A percentile compares a stretch with the other conserved stretches of the same genome.
Conservation (phyloP, 257 asterid species). For the Catharanthus roseus region DNA sequence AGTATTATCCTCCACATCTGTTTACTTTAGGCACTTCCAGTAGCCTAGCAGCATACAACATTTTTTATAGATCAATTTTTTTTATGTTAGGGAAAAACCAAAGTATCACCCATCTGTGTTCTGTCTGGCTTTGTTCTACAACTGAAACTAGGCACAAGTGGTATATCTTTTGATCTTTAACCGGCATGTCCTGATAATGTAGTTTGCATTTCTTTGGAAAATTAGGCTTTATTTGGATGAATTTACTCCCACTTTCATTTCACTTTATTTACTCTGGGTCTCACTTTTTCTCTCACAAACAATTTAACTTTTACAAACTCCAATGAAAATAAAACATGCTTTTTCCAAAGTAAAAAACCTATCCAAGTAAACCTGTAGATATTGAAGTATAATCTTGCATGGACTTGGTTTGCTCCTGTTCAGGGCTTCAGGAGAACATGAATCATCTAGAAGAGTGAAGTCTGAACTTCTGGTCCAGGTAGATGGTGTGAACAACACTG, state of each 20-base stretch:
- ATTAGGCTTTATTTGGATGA: too few species aligned
- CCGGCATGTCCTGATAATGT: neutral
- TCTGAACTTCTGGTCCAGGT: slow-evolving; percentile 93
- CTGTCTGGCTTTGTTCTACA: neutral
- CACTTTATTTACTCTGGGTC: too few species aligned
- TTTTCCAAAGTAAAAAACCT: too few species aligned
- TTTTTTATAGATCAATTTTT: neutral
- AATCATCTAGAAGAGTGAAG: slow-evolving; percentile 91
- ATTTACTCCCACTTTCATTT: too few species aligned
- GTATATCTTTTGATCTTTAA: neutral
- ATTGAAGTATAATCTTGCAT: slow-evolving; percentile 14
- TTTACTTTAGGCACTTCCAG: neutral
- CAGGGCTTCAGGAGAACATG: slow-evolving; percentile 98
- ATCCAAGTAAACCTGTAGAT: too few species aligned
- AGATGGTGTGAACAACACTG: slow-evolving; percentile 82
- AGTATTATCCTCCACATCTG: neutral
- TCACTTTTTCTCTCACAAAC: too few species aligned
- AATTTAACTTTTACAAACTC: too few species aligned
- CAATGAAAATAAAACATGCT: too few species aligned
- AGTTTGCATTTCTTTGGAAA: neutral
- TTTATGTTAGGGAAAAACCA: neutral
- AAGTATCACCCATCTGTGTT: neutral
- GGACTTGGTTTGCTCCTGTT: slow-evolving; percentile 3
- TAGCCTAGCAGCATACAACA: neutral
- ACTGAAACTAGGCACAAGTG: neutral